phyloP scores from a whole-genome alignment of 2,329 filamentous ascomycete species.

The Fusarium sp. region DNA sequence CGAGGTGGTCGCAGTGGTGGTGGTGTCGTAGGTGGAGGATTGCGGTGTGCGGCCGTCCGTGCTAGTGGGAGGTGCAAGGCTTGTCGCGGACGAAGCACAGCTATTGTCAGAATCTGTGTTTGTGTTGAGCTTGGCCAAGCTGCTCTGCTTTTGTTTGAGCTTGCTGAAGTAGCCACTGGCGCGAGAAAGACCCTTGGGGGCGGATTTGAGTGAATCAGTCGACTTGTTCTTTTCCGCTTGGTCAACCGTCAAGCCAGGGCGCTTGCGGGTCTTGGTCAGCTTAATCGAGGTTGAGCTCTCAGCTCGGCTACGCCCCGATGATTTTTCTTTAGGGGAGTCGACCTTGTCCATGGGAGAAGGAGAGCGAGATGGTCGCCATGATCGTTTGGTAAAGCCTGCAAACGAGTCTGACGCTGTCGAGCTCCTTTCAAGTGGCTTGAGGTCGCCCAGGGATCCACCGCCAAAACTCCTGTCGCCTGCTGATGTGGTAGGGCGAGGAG shows the following conservation, averaged over 20 bases:
- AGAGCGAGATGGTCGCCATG: slow-evolving; percentile 65
- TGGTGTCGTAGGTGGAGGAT: slow-evolving; percentile 55
- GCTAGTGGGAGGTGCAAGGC: slow-evolving; percentile 55
- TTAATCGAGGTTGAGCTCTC: slow-evolving; percentile 43
- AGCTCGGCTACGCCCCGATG: slow-evolving; percentile 39
- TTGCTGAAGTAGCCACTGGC: slow-evolving; percentile 64
- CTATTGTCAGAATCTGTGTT: slow-evolving; percentile 57
- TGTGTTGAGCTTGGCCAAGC: slow-evolving; percentile 54
- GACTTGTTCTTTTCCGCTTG: slow-evolving; percentile 41
- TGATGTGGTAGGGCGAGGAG: slow-evolving; percentile 45
- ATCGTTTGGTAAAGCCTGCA: slow-evolving; percentile 62
- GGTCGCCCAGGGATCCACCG: slow-evolving; percentile 33
- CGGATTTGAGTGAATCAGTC: slow-evolving; percentile 53
- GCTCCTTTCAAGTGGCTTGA: slow-evolving; percentile 51
- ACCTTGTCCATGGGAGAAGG: slow-evolving; percentile 58
- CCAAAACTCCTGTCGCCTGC: slow-evolving; percentile 38
- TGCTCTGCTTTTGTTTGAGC: slow-evolving; percentile 59
- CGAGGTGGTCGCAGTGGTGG: slow-evolving; percentile 51
- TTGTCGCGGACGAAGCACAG: slow-evolving; percentile 61
- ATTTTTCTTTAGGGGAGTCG: slow-evolving; percentile 39
- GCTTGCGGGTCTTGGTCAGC: slow-evolving; percentile 45
- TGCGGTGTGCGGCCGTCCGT: slow-evolving; percentile 54
- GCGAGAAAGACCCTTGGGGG: slow-evolving; percentile 56
- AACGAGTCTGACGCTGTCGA: slow-evolving; percentile 60
- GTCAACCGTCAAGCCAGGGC: slow-evolving; percentile 46